A percentile compares a stretch with the other conserved stretches of the same genome.
Evolutionary conservation across 2,329 filamentous ascomycete species (phyloP).

Genomic region (Phaeomoniella chlamydospora): DNA sequence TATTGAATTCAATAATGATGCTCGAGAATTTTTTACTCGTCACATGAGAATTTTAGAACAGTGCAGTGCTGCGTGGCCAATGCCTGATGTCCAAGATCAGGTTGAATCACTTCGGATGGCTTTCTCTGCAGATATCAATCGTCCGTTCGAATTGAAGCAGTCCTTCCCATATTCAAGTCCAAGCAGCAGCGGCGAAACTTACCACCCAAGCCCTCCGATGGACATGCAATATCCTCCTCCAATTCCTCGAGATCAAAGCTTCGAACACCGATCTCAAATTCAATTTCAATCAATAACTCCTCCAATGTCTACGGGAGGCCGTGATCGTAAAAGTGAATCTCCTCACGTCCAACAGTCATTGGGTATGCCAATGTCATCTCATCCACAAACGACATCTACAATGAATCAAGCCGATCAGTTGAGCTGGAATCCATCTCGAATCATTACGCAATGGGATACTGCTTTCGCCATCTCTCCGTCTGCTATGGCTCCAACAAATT

Average conservation of each 20-base stretch:
- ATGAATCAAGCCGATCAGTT: slow-evolving; percentile 46
- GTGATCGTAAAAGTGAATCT: slow-evolving; percentile 65
- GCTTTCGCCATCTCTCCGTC: slow-evolving; percentile 65
- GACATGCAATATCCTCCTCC: slow-evolving; percentile 13
- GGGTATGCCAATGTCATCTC: slow-evolving; percentile 20
- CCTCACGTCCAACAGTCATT: slow-evolving; percentile 50
- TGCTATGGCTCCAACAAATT: slow-evolving; percentile 16
- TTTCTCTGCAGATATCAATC: slow-evolving; percentile 73
- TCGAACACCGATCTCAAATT: slow-evolving; percentile 15
- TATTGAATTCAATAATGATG: slow-evolving; percentile 70
- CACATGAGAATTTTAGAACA: slow-evolving; percentile 90
- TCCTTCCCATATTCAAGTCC: slow-evolving; percentile 80
- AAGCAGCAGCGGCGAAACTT: slow-evolving; percentile 43
- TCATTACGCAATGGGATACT: slow-evolving; percentile 81
- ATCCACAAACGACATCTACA: slow-evolving; percentile 25
- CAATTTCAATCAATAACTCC: slow-evolving; percentile 62
- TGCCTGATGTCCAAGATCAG: slow-evolving; percentile 80
- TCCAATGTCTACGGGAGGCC: slow-evolving; percentile 57
- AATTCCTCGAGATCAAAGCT: slow-evolving; percentile 1
- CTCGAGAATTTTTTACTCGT: slow-evolving; percentile 75
- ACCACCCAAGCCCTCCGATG: slow-evolving; percentile 44
- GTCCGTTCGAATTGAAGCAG: slow-evolving; percentile 78
- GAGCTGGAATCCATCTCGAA: slow-evolving; percentile 72
- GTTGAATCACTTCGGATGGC: slow-evolving; percentile 80
- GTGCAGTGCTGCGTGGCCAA: slow-evolving; percentile 69